Evolutionary conservation across 108 stramenopile genomes (phyloP).

Genomic region (Cylindrotheca fusiformis): DNA sequence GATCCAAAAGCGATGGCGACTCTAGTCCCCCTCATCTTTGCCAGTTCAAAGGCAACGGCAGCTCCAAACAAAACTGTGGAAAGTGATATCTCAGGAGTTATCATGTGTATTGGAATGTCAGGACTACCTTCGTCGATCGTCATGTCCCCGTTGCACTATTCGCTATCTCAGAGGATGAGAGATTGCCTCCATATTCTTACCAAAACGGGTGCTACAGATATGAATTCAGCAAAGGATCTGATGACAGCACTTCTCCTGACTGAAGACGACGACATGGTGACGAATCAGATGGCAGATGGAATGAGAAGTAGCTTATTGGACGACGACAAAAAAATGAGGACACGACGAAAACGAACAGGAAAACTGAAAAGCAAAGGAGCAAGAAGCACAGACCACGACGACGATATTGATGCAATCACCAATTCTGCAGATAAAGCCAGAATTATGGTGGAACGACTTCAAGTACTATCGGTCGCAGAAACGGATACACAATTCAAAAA

Average conservation of each 20-base stretch:
- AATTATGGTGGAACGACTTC: conserved; percentile 40
- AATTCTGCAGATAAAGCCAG: conserved; percentile 39
- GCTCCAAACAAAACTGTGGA: conserved; percentile 1
- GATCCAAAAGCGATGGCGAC: conserved; percentile 13
- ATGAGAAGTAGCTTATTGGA: conserved; percentile 1
- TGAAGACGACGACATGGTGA: conserved; percentile 38
- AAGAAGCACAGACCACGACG: not conserved
- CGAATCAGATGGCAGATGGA: conserved; percentile 30
- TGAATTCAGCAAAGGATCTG: conserved; percentile 9
- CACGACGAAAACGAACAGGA: not conserved
- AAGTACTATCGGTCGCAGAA: conserved; percentile 42
- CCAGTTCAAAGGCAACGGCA: not conserved
- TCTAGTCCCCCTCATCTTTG: conserved; percentile 18
- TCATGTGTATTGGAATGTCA: conserved; percentile 32
- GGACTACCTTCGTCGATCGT: conserved; percentile 27
- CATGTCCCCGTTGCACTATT: conserved; percentile 26
- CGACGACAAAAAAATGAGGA: not conserved
- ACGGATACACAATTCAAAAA: conserved; percentile 35
- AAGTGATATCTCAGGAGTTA: conserved; percentile 23
- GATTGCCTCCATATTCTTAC: conserved; percentile 38
- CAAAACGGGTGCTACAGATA: conserved; percentile 12
- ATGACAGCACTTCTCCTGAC: conserved; percentile 36
- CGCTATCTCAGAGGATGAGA: conserved; percentile 31
- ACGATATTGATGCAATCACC: conserved; percentile 5
- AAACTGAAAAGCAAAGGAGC: conserved; percentile 4